phyloP scores from a whole-genome alignment of 2,329 filamentous ascomycete species.

The Fusarium incarnatum region DNA sequence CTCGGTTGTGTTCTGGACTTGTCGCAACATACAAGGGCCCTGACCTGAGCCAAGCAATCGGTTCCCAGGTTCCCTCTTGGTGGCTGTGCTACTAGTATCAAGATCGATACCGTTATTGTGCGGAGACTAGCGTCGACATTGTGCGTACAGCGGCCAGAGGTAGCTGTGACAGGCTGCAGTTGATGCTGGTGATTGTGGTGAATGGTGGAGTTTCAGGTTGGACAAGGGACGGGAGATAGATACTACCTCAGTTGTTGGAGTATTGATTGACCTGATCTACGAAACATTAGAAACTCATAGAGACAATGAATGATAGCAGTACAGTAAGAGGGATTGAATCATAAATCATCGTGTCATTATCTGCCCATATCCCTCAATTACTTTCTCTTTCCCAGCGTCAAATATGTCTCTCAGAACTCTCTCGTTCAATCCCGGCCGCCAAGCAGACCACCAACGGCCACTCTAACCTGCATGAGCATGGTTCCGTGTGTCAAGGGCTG shows the following conservation, averaged over 20 bases:
- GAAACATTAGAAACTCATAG: neutral
- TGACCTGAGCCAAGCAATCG: constrained; percentile 9
- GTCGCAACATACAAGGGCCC: constrained; percentile 19
- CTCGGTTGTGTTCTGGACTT: constrained; percentile 28
- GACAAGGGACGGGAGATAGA: constrained; percentile 15
- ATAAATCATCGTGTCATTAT: neutral
- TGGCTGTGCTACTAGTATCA: constrained; percentile 35
- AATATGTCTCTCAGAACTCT: neutral
- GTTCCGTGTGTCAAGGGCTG: constrained; percentile 29
- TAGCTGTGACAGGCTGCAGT: neutral
- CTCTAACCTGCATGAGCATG: constrained; percentile 33
- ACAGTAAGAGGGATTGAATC: neutral
- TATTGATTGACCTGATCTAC: neutral
- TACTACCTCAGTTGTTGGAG: neutral
- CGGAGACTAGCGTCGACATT: constrained; percentile 20
- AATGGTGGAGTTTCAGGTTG: constrained; percentile 45
- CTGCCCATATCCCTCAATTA: neutral
- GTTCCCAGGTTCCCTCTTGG: constrained; percentile 2
- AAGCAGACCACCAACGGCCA: constrained; percentile 19
- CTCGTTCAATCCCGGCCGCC: constrained; percentile 6
- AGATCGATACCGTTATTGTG: constrained; percentile 33
- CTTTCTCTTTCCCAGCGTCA: neutral
- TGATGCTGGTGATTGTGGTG: constrained; percentile 33
- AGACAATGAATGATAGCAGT: neutral
- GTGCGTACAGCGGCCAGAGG: neutral